Evolutionary conservation across 2,329 filamentous ascomycete genomes (phyloP), one percentile per base, ranked within the genome.

Genomic region (Ampelomyces quisqualis): DNA sequence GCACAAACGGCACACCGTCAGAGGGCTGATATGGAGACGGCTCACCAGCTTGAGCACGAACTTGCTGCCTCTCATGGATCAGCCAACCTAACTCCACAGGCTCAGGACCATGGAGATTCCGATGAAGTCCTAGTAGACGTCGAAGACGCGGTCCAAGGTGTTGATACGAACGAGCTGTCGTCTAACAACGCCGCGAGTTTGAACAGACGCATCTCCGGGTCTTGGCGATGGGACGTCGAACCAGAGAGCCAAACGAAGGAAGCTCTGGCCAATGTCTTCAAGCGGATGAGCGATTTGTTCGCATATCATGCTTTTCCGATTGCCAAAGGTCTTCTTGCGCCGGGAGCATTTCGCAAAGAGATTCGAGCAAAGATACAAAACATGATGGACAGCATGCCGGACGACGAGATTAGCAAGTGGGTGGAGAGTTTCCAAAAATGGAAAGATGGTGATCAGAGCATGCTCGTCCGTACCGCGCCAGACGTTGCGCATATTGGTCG

Each of bases 231-330:
- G 58, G 10, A 62, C 19, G 17, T 65, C 4, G 30, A 57, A 4
- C 26, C 38, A 0, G 10, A 18, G 5, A 9, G 30, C 9, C 7
- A 51, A 4, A 29, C 19, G n/a, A 5, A 34, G 2, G 34, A 43
- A 11, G 29, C 40, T n/a, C 10, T 50, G 11, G 7, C 18, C n/a
- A 13, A 20, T 2, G 15, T 38, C 5, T 62, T 63, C 32, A 21
- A 43, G 7, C 39, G 37, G 23, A 45, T 37, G 2, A 43, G 34
- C 18, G 57, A 62, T 40, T 40, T 62, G 0, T 63, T 60, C 17
- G 54, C 58, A 0, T 64, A 44, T 27, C 61, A 64, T 26, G 54
- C 55, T 4, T 18, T 60, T 2, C 57, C 58, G 0, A 29, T 58
- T 2, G 43, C 49, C 1, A 34, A 34, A 19, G 11, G 24, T 3